Evolutionary conservation across 371 early-diverging fungal genomes (phyloP), one percentile per base, ranked within the genome.

Genomic region (Catenaria anguillulae): DNA sequence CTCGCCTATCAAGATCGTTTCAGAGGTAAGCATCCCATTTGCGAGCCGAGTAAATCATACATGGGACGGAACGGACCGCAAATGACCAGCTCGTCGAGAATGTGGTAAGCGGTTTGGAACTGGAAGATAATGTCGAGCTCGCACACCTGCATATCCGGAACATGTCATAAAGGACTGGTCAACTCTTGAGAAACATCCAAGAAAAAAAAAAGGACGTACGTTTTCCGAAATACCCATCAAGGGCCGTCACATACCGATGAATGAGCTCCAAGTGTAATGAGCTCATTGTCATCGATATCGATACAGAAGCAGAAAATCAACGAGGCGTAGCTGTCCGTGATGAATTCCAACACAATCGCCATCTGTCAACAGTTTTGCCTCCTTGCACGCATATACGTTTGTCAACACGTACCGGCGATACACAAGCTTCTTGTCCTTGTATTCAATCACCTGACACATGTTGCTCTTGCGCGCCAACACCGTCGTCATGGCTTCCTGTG

Each of bases 111-210:
- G 31, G 66, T 29, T 66, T 79, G 76, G 60, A 72, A 80, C 68
- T 83, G 82, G 76, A 80, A 83, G 64, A 84, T 80, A 66, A 84
- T 78, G 64, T 84, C 84, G 42, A 84, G 73, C 68, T 84, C 84
- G 71, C 82, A 80, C 40, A 75, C 40, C 40, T 40, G 40, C 17
- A 40, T 17, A 40, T n/a, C n/a, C n/a, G n/a, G n/a, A 40, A 40
- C 40, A 40, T 40, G 40, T n/a, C n/a, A n/a, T n/a, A n/a, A n/a
- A n/a, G n/a, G 5, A 17, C 10, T 10, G 17, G 17, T 40, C 10
- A 40, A 10, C 40, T 40, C 10, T 10, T 13, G 29, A 33, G 55
- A 54, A 31, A 10, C 55, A 5, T 54, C n/a, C n/a, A n/a, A n/a
- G n/a, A n/a, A n/a, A n/a, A n/a, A n/a, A n/a, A n/a, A n/a, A 19